Evolutionary conservation across 495 filamentous ascomycete species (phyloP), one percentile per base, ranked within the genome.

Genomic region (Daldinia vernicosa): DNA sequence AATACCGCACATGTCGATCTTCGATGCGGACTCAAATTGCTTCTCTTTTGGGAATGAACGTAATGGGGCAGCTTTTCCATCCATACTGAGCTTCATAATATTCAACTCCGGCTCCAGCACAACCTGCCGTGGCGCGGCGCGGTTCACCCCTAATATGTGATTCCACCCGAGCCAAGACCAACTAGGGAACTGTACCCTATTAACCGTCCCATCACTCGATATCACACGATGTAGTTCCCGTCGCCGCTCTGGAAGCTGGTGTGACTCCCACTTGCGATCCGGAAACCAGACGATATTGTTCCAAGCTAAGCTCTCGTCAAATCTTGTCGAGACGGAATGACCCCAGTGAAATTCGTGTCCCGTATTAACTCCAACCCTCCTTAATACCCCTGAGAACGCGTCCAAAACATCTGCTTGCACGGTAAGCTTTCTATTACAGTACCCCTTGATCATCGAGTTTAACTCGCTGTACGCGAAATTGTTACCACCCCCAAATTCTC

Each of bases 141-240:
- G 66, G 22, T 55, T 60, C n/a, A 69, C 22, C 1, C 65, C 58
- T 8, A 51, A 28, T 8, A 58, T 40, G 22, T 57, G 14, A 28
- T 63, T 57, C 71, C 71, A 67, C 1, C 71, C 67, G 4, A 71
- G 39, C 62, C 67, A 74, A 1, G 71, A 74, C 71, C 63, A 74
- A 24, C 71, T 70, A 3, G 58, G 71, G 27, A 70, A 74, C 40
- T 39, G 52, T 24, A 68, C 30, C 53, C 39, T 17, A 39, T 51
- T 14, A 6, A 68, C 27, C n/a, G 26, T 15, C 17, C 66, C 66
- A 26, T 62, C 56, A 30, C 27, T 22, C n/a, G 51, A 28, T 33
- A 52, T 51, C 30, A 63, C 66, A 12, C 58, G 50, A n/a, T 62
- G 66, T 17, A 30, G 11, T 11, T 54, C 67, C 1, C 60, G 26